A percentile compares a stretch with the other conserved stretches of the same genome.
Conservation (phyloP, 495 filamentous ascomycete genomes). For the Podospora conica region DNA sequence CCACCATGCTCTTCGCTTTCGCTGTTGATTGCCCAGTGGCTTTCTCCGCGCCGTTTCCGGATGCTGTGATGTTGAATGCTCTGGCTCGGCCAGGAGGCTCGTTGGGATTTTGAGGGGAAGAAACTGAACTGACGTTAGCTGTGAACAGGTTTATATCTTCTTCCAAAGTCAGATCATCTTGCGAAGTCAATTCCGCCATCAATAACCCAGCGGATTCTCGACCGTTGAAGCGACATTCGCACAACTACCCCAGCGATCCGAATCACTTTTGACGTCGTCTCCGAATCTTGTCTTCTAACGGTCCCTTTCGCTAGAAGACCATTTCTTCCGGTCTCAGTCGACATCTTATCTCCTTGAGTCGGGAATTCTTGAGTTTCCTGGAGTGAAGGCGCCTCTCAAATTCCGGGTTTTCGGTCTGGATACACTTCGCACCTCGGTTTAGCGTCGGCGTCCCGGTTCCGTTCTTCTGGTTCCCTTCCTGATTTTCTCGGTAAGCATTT, state of each 20-base stretch:
- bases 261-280: constrained; percentile 5
- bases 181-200: constrained; percentile 10
- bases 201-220: background rate
- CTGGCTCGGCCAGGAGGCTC: background rate
- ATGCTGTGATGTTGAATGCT: background rate
- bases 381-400: constrained; percentile 23
- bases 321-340: constrained; percentile 2
- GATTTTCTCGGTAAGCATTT: constrained; percentile 9
- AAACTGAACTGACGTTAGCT: background rate
- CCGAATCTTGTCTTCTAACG: constrained; percentile 9
- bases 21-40: background rate
- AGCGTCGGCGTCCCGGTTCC: constrained; percentile 16
- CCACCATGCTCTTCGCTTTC: background rate
- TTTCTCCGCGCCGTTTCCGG: background rate
- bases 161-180: background rate
- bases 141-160: constrained; percentile 2
- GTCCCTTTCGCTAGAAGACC: constrained; percentile 7
- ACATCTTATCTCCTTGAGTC: constrained; percentile 20
- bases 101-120: background rate
- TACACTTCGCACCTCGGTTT: constrained; percentile 17
- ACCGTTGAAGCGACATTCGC: constrained; percentile 2
- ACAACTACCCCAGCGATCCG: constrained; percentile 1
- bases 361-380: constrained; percentile 22
- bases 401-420: constrained; percentile 24
- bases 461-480: constrained; percentile 15